Conservation (phyloP, 768 basidiomycete genomes). For the Lactifluus volemus region DNA sequence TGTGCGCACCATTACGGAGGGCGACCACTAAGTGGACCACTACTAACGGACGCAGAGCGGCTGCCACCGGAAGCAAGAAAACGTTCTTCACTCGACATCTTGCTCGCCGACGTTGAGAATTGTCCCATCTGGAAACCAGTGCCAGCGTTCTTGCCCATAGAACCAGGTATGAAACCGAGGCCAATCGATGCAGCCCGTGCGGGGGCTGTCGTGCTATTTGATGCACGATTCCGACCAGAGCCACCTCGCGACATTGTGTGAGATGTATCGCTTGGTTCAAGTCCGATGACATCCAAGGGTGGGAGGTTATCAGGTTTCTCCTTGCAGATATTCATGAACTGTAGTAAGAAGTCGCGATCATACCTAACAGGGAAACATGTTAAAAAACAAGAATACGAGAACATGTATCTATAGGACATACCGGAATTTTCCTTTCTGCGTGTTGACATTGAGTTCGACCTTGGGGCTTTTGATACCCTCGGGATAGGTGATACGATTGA, state of each 20-base stretch:
- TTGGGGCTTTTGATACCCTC: constrained; percentile 75
- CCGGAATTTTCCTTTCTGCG: constrained; percentile 86
- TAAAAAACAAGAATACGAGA: background rate
- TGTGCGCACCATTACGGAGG: constrained; percentile 52
- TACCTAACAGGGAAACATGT: constrained; percentile 45
- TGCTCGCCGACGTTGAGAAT: constrained; percentile 44
- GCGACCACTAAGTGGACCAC: constrained; percentile 48
- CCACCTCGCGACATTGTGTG: constrained; percentile 50
- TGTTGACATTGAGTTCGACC: constrained; percentile 75
- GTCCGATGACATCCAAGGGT: constrained; percentile 82
- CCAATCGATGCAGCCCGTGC: constrained; percentile 43
- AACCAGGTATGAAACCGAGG: constrained; percentile 33
- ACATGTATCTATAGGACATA: constrained; percentile 25
- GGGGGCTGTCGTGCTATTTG: constrained; percentile 35
- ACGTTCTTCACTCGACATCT: constrained; percentile 65
- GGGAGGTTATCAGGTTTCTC: constrained; percentile 92
- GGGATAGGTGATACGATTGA: constrained; percentile 71
- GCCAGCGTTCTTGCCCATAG: constrained; percentile 28
- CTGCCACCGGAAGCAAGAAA: constrained; percentile 35
- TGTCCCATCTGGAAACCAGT: constrained; percentile 55
- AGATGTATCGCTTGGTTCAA: constrained; percentile 58
- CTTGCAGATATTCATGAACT: constrained; percentile 92
- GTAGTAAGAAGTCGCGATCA: constrained; percentile 93
- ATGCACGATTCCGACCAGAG: constrained; percentile 51
- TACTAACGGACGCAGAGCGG: constrained; percentile 51